Base-by-base conservation (phyloP, 768 basidiomycete species). In the Dacryopinax spathularia region DNA sequence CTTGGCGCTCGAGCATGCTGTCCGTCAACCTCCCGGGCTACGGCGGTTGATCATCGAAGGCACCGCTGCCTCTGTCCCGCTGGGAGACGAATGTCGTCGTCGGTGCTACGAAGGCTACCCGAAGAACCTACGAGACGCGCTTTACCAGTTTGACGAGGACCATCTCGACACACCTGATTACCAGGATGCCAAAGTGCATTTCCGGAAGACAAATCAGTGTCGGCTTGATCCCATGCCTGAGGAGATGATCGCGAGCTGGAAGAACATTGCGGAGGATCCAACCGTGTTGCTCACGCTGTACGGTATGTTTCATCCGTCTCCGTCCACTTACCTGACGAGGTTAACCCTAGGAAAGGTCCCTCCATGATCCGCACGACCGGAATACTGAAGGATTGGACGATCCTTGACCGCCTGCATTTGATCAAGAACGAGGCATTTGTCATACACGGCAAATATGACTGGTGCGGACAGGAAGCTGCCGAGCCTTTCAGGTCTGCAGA, bases 281-380 rank as follows among this genome's bases (percentile, higher is more conserved):
- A 83, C 81, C 0, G 80, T 82, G 3, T 77, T 77, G 60, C 63
- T 68, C 35, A 77, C 78, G 1, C 80, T 83, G 82, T 81, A 48
- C 12, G 64, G n/a, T 27, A 18, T 18, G 18, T 41, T 22, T 41
- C 22, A 31, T 9, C 13, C 22, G 29, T 27, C 20, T 20, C 62
- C 16, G 16, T 41, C 18, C 25, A 20, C 22, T 20, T 39, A 20
- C 20, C 13, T 22, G 37, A 20, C 60, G 20, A 56, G n/a, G 7
- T 43, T 10, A 56, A 39, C 64, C n/a, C n/a, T n/a, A 73, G 73
- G 69, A 68, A 69, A 27, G 75, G 74, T 13, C 68, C 72, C 4
- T 73, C 73, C 25, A 75, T 78, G 65, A 77, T 78, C 65, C 68
- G 70, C 34, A 73, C 76, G 20, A 71, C 74, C 9, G 78, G 78